Conservation (phyloP, 306 rosid species). For the Alnus glutinosa region DNA sequence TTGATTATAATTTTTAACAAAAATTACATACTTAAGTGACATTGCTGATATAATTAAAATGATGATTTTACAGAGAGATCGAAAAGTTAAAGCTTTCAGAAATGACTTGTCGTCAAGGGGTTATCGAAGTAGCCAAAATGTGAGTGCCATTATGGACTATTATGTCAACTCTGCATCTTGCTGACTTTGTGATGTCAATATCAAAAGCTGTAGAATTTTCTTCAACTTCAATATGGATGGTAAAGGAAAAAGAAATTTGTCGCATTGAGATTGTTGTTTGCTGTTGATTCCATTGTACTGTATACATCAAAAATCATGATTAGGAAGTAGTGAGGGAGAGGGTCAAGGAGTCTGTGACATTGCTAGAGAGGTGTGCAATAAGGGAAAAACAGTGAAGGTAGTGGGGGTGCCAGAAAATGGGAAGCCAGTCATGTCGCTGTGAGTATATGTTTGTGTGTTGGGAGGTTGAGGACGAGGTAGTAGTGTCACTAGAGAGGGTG, state of each 20-base stretch:
- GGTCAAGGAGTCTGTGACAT: background rate
- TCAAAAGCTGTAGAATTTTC: background rate
- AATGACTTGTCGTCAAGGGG: slow-evolving; percentile 91
- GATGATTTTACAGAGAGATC: slow-evolving; percentile 68
- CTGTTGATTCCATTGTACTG: background rate
- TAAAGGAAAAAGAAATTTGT: background rate
- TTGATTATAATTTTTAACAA: background rate
- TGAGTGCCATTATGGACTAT: slow-evolving; percentile 42
- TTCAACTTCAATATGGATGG: background rate
- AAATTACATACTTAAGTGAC: slow-evolving; percentile 1
- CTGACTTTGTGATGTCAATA: slow-evolving; percentile 10
- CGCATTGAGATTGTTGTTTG: background rate
- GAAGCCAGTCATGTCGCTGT: background rate
- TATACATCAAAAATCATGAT: background rate
- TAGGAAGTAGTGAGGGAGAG: background rate
- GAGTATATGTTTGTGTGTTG: background rate
- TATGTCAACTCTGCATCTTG: slow-evolving; percentile 8
- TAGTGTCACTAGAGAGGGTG: background rate
- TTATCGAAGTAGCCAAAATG: slow-evolving; percentile 98
- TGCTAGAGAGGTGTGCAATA: background rate
- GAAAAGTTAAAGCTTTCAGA: slow-evolving; percentile 94
- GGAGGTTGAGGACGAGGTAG: background rate
- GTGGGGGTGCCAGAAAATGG: background rate
- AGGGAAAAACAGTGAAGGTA: background rate
- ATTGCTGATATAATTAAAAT: slow-evolving; percentile 19